These are phyloP conservation scores for Solanum aculeatissimum DNA, from an alignment of 305 asterid species.

Conservation along the genomic window DNA sequence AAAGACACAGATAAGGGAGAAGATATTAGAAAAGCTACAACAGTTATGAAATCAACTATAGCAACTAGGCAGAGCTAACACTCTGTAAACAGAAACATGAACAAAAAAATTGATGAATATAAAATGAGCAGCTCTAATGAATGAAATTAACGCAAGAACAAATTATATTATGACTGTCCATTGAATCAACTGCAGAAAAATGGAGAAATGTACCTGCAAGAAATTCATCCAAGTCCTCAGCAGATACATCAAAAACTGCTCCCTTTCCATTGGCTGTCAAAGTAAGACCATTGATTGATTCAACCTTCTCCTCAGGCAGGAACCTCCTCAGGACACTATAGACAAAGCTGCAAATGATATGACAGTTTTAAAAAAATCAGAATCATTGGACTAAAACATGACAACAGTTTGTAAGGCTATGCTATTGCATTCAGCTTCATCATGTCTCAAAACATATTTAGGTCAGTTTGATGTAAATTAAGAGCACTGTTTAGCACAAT, in stretches of 20 bases:
- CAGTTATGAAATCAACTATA: constrained; percentile 17
- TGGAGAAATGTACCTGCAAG: constrained; percentile 38
- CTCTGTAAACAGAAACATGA: background rate
- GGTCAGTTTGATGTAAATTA: background rate
- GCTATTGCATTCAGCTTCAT: background rate
- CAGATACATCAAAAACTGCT: constrained; percentile 82
- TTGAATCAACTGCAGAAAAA: background rate
- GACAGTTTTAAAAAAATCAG: background rate
- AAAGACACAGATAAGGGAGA: background rate
- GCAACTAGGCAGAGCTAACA: background rate
- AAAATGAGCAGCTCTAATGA: background rate
- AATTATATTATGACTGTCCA: background rate
- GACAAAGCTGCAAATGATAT: constrained; percentile 37
- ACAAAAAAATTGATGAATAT: background rate
- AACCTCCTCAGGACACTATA: constrained; percentile 62
- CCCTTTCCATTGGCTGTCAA: constrained; percentile 89
- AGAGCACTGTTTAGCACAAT: background rate
- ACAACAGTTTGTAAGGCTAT: background rate
- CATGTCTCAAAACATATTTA: background rate
- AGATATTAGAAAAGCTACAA: background rate
- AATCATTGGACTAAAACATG: background rate
- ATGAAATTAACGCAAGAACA: background rate
- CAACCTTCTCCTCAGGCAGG: constrained; percentile 78
- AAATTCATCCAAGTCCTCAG: constrained; percentile 48
- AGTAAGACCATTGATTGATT: constrained; percentile 74